These are phyloP conservation scores for Letharia columbiana DNA, from an alignment of 495 filamentous ascomycete species.

Conservation along the genomic window DNA sequence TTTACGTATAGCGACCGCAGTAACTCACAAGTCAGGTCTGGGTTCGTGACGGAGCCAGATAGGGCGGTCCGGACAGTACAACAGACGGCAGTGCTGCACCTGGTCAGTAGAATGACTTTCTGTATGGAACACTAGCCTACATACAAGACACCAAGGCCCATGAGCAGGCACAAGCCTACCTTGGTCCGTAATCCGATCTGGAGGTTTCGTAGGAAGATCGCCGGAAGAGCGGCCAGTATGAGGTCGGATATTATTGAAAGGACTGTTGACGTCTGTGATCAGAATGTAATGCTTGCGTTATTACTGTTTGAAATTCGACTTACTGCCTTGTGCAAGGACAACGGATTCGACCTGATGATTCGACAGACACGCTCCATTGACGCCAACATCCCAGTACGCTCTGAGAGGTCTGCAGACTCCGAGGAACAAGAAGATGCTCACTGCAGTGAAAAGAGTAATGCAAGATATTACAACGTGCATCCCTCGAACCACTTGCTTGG, in stretches of 20 bases:
- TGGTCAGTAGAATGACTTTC: background rate
- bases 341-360: slow-evolving; percentile 19
- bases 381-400: slow-evolving; percentile 20
- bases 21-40: slow-evolving; percentile 18
- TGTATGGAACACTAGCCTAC: slow-evolving; percentile 4
- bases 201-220: slow-evolving; percentile 30
- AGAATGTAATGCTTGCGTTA: background rate
- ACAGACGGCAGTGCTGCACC: slow-evolving; percentile 19
- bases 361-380: slow-evolving; percentile 18
- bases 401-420: slow-evolving; percentile 22
- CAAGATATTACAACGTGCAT: slow-evolving; percentile 18
- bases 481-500: background rate
- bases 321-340: slow-evolving; percentile 23
- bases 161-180: slow-evolving; percentile 31
- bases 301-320: background rate
- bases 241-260: slow-evolving; percentile 27
- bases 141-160: slow-evolving; percentile 35
- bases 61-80: slow-evolving; percentile 20
- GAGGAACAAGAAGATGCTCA: slow-evolving; percentile 19
- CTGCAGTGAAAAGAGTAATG: slow-evolving; percentile 13
- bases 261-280: slow-evolving; percentile 6
- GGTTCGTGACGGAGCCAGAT: slow-evolving; percentile 12
- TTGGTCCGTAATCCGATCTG: slow-evolving; percentile 28
- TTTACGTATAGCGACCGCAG: background rate
- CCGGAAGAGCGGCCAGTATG: slow-evolving; percentile 31